A percentile compares a stretch with the other conserved stretches of the same genome.
Conservation (phyloP, 1,284 basidiomycete genomes). For the Leccinum solheimii region DNA sequence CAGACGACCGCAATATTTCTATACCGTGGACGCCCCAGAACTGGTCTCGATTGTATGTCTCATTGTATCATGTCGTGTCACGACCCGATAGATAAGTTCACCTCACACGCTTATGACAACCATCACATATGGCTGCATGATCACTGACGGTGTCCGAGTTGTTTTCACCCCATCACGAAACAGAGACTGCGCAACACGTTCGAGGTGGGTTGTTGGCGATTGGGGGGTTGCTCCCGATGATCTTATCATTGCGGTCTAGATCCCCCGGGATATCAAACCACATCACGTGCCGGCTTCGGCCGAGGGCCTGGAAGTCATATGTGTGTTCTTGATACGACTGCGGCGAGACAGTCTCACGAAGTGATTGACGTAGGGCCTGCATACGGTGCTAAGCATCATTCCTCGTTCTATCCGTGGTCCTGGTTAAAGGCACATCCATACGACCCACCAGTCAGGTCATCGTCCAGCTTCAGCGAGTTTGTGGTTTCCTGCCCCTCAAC, state of each 20-base stretch:
- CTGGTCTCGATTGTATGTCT: constrained; percentile 70
- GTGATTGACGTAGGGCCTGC: constrained; percentile 53
- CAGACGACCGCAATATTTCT: no score
- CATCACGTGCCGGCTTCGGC: constrained; percentile 54
- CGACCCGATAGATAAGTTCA: constrained; percentile 1
- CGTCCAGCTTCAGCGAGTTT: constrained; percentile 41
- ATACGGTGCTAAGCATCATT: constrained; percentile 50
- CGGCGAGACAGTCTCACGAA: constrained; percentile 8
- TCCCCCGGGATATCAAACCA: constrained; percentile 74
- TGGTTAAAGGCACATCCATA: constrained; percentile 81
- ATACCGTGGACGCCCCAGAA: constrained; percentile 58
- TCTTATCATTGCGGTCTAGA: constrained; percentile 45
- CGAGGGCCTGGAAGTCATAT: constrained; percentile 69
- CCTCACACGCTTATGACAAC: constrained; percentile 29
- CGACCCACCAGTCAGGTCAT: constrained; percentile 54
- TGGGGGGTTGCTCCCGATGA: neutral
- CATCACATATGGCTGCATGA: constrained; percentile 77
- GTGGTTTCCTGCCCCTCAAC: constrained; percentile 17
- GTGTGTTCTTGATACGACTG: constrained; percentile 36
- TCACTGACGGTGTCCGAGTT: constrained; percentile 87
- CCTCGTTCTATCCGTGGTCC: constrained; percentile 83
- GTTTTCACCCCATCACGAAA: constrained; percentile 89
- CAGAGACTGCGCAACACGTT: constrained; percentile 88
- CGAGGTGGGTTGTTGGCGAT: constrained; percentile 48
- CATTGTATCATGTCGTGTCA: neutral